phyloP scores from a whole-genome alignment of 352 stramenopile species.

The Phytophthora rubi region DNA sequence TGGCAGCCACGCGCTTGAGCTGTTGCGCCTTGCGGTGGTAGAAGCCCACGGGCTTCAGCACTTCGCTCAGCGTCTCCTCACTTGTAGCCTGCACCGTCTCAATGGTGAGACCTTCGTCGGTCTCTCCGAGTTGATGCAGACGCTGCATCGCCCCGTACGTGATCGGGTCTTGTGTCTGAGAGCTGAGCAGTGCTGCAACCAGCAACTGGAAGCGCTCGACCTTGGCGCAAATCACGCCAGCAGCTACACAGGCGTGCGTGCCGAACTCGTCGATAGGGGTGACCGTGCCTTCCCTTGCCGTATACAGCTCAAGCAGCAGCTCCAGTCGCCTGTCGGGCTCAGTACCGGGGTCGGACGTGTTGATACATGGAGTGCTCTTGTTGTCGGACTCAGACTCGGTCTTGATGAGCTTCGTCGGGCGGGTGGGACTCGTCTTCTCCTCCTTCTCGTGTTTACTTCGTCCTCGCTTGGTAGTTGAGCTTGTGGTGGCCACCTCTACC shows the following conservation, averaged over 20 bases:
- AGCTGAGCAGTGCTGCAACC: constrained; percentile 69
- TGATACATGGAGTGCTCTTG: constrained; percentile 8
- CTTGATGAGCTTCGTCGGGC: constrained; percentile 20
- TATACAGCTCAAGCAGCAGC: constrained; percentile 49
- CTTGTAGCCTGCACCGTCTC: constrained; percentile 39
- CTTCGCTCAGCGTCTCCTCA: constrained; percentile 46
- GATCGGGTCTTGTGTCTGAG: constrained; percentile 75
- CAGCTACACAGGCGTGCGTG: constrained; percentile 66
- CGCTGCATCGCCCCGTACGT: constrained; percentile 77
- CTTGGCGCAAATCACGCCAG: constrained; percentile 26
- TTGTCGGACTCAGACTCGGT: constrained; percentile 6
- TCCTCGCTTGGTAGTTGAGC: constrained; percentile 25
- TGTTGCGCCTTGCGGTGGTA: constrained; percentile 78
- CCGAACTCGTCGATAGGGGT: constrained; percentile 74
- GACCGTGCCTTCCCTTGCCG: constrained; percentile 39
- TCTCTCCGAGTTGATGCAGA: constrained; percentile 48
- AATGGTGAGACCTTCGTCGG: constrained; percentile 57
- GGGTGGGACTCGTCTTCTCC: constrained; percentile 4
- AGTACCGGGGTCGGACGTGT: neutral
- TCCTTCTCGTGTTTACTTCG: constrained; percentile 12
- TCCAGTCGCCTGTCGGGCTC: constrained; percentile 31
- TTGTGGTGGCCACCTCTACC: constrained; percentile 1
- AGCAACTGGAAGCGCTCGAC: constrained; percentile 68
- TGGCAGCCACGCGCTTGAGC: constrained; percentile 57
- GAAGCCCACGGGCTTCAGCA: constrained; percentile 76